Percentiles rank a stretch among this genome's conserved stretches.
These are phyloP conservation scores for Saccharomycopsis fibuligera DNA, from an alignment of 805 yeast genomes.

Conservation along the genomic window DNA sequence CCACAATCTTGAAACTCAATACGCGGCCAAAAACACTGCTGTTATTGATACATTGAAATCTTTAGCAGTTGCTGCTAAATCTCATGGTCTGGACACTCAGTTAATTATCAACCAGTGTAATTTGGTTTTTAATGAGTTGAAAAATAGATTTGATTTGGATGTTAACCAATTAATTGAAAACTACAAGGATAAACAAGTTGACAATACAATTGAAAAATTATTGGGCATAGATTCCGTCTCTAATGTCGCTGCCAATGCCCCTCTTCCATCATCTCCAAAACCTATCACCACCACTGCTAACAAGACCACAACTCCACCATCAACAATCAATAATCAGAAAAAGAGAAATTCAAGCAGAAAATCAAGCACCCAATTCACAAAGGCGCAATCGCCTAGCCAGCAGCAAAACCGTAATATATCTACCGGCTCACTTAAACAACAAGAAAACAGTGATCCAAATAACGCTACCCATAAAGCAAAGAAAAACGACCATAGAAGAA, in stretches of 20 bases:
- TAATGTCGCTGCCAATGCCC: background rate
- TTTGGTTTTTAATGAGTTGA: slow-evolving; percentile 37
- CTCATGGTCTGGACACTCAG: slow-evolving; percentile 45
- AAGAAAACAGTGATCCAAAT: slow-evolving; percentile 16
- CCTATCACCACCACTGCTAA: background rate
- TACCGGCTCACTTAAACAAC: slow-evolving; percentile 2
- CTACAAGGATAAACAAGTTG: slow-evolving; percentile 26
- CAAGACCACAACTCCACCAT: too few species aligned
- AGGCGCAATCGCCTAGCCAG: background rate
- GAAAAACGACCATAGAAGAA: slow-evolving; percentile 6
- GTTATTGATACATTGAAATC: slow-evolving; percentile 37
- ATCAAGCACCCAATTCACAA: slow-evolving; percentile 10
- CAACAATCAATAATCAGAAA: slow-evolving; percentile 1
- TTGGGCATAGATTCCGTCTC: slow-evolving; percentile 6
- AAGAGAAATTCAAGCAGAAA: slow-evolving; percentile 3
- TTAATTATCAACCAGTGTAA: slow-evolving; percentile 41
- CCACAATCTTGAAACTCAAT: slow-evolving; percentile 42
- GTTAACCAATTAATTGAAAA: slow-evolving; percentile 27
- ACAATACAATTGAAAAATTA: slow-evolving; percentile 13
- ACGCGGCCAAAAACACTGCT: slow-evolving; percentile 40
- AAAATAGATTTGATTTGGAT: slow-evolving; percentile 28
- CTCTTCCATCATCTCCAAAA: background rate
- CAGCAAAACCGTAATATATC: slow-evolving; percentile 11
- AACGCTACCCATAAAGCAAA: background rate
- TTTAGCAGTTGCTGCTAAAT: slow-evolving; percentile 38